phyloP scores from a whole-genome alignment of 2,329 filamentous ascomycete genomes.

The Proliferodiscus dingleyae region DNA sequence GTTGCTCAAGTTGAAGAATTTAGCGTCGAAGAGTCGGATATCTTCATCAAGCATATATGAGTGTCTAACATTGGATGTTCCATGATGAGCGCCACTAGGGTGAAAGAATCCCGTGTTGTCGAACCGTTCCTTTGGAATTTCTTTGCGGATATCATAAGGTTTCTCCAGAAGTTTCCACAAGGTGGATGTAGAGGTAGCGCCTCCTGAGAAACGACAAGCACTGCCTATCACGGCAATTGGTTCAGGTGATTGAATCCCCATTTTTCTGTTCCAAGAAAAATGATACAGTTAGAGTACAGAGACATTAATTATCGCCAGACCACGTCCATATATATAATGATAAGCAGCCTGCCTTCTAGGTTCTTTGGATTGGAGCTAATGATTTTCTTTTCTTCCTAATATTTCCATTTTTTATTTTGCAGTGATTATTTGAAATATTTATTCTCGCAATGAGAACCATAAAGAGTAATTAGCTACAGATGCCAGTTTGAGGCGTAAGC shows the following conservation, averaged over 20 bases:
- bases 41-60: conserved; percentile 32
- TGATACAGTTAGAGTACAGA: no score
- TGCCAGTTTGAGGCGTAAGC: no score
- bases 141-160: conserved; percentile 18
- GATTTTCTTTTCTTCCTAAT: no score
- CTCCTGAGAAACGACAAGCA: conserved; percentile 33
- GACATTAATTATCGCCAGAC: no score
- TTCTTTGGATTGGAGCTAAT: no score
- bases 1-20: conserved; percentile 28
- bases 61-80: conserved; percentile 7
- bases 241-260: not conserved
- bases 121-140: conserved; percentile 35
- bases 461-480: no score
- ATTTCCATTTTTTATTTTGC: no score
- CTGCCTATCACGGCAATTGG: conserved; percentile 34
- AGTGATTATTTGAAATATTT: no score
- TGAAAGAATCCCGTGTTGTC: conserved; percentile 49
- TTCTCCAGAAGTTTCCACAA: conserved; percentile 32
- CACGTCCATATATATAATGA: no score
- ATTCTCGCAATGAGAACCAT: no score
- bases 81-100: conserved; percentile 39
- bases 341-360: no score
- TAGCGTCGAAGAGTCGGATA: conserved; percentile 33
- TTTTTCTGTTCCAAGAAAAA: no score
- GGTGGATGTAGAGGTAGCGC: conserved; percentile 31